Evolutionary conservation across 2,329 filamentous ascomycete species (phyloP), one percentile per base, ranked within the genome.

Genomic region (Fusarium sp.): DNA sequence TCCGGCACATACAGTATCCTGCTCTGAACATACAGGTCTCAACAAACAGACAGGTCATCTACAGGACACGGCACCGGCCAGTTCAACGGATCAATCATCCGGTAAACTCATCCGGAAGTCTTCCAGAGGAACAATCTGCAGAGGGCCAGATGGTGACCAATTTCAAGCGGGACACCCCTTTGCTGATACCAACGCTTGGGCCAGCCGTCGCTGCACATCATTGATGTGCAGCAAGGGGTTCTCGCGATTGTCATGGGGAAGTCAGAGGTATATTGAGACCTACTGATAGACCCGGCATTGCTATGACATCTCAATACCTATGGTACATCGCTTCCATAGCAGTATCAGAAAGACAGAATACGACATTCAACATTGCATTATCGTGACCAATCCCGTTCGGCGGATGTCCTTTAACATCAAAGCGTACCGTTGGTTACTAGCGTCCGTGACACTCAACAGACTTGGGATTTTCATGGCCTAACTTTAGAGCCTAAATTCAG

Each of bases 201-300:
- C 74, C 74, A 72, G 62, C 68, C 72, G 67, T 70, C 70, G 60
- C 70, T 76, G 74, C 72, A 73, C 69, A 75, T 74, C 74, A 76
- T 74, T 63, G 63, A 69, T 69, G 54, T 58, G 65, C 67, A 69
- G 48, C 61, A 70, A 67, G 56, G 64, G 70, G 65, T 58, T 51
- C 45, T 64, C 57, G 54, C 69, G 58, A 62, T 62, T 55, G 56
- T 52, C 70, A 67, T 64, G 71, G 65, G 68, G 67, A 74, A 72
- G 68, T 71, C n/a, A 38, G 45, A 62, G 30, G 38, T 62, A 68
- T 46, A 70, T 46, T 25, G 20, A 34, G 16, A 16, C 13, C 22
- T 51, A 38, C 30, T 22, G 8, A 25, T 10, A 22, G 24, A 41
- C 53, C 9, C 8, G 49, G 30, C 62, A 62, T 49, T 48, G 51